Base-by-base conservation (phyloP, 108 stramenopile species). In the Chaetoceros muelleri region DNA sequence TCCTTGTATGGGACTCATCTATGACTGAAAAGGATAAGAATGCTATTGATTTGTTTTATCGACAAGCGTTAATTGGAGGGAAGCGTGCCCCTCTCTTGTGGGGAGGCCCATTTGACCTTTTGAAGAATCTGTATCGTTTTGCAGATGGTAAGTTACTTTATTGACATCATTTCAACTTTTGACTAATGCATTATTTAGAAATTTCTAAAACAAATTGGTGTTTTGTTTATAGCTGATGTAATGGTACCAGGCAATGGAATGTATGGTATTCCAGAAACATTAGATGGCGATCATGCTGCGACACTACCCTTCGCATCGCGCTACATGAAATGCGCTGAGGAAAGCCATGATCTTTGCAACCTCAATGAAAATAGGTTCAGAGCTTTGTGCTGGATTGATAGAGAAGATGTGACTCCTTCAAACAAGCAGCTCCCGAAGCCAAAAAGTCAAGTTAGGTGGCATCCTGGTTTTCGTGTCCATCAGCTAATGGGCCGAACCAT, bases 381-480 rank as follows among this genome's bases (percentile, higher is more conserved):
- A 40, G 67, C 76, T 28, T 58, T 40, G 27, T 91, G 90, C 58
- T 91, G 90, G 90, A 57, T 74, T 20, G 71, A 76, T 46, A 61
- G 75, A 45, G 54, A 67, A 8, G 83, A 82, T 26, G 70, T 71
- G 10, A 56, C 44, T 47, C 86, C 87, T 23, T 46, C 72, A 19
- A 57, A 28, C 19, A 54, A 69, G 50, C 74, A 75, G 67, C 44
- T 47, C 5, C 31, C 51, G 13, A 46, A 27, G 2, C 60, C 62
- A 8, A 48, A 22, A 26, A 64, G 71, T 22, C 76, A 67, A 57
- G 73, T 70, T 30, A 64, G 66, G 50, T 75, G 72, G 74, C 58
- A 91, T 68, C 71, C 90, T 10, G 85, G 85, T 52, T 91, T 81
- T 81, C 67, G 84, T 54, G 48, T 46, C 22, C 90, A 91, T 52